A percentile compares a stretch with the other conserved stretches of the same genome.
Conservation (phyloP, 208 protist species). For the Wallacemonas rigidus region DNA sequence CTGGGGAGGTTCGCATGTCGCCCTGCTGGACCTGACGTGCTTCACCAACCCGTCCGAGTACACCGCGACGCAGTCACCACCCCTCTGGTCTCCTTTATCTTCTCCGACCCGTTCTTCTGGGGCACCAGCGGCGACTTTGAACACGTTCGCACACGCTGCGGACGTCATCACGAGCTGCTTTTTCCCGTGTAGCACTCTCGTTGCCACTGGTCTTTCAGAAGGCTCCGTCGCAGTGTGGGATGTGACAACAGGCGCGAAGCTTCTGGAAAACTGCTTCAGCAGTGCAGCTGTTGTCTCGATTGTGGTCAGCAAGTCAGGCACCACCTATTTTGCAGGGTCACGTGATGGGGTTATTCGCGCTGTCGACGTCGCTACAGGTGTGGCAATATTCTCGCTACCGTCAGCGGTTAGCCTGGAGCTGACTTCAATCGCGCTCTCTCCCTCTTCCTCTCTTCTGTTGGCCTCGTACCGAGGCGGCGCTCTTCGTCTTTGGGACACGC, state of each 20-base stretch:
- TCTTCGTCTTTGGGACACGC: slow-evolving; percentile 75
- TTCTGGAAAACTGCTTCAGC: slow-evolving; percentile 73
- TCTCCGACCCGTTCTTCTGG: not conserved
- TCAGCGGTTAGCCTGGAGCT: slow-evolving; percentile 71
- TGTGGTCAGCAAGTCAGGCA: slow-evolving; percentile 61
- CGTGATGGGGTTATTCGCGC: slow-evolving; percentile 73
- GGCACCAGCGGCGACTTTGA: slow-evolving; percentile 27
- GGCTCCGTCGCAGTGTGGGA: slow-evolving; percentile 84
- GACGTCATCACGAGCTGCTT: slow-evolving; percentile 77
- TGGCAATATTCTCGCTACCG: slow-evolving; percentile 67
- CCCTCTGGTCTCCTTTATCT: not conserved
- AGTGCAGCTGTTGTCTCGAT: slow-evolving; percentile 63
- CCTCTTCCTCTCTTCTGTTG: slow-evolving; percentile 73
- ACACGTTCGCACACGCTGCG: slow-evolving; percentile 57
- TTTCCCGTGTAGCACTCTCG: slow-evolving; percentile 72
- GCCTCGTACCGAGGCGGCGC: slow-evolving; percentile 66
- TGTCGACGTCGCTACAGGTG: slow-evolving; percentile 74
- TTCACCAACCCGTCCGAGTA: slow-evolving; percentile 16
- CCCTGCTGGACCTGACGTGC: slow-evolving; percentile 49
- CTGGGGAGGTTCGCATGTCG: slow-evolving; percentile 68
- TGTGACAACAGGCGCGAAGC: slow-evolving; percentile 47
- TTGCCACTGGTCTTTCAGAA: slow-evolving; percentile 76
- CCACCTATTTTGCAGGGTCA: slow-evolving; percentile 76
- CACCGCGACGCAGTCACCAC: not conserved
- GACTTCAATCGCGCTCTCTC: slow-evolving; percentile 69